Conservation (phyloP, 2,329 filamentous ascomycete species). For the Sclerotinia minor region DNA sequence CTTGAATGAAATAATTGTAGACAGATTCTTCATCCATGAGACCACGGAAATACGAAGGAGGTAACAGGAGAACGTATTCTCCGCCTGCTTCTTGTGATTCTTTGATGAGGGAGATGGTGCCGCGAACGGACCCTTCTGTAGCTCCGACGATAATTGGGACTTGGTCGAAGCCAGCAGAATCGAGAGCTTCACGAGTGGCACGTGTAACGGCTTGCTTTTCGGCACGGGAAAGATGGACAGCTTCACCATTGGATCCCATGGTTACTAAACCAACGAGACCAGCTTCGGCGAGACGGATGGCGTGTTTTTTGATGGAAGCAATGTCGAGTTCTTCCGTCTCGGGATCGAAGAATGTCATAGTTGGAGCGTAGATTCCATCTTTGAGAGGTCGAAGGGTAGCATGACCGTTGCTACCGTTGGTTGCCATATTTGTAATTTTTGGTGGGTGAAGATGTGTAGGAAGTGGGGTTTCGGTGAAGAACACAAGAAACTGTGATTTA, state of each 20-base stretch:
- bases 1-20: conserved; percentile 62
- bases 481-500: not conserved
- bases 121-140: conserved; percentile 77
- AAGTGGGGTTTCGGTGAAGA: not conserved
- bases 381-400: conserved; percentile 59
- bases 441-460: not conserved
- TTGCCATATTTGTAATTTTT: conserved; percentile 24
- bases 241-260: conserved; percentile 90
- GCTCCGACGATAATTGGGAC: conserved; percentile 82
- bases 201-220: conserved; percentile 75
- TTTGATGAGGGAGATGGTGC: conserved; percentile 73
- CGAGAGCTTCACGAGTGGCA: conserved; percentile 78
- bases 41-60: conserved; percentile 79
- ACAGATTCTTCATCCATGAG: conserved; percentile 72
- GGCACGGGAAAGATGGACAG: conserved; percentile 75
- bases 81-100: conserved; percentile 68
- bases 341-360: conserved; percentile 86
- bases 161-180: conserved; percentile 72
- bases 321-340: conserved; percentile 84
- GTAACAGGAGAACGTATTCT: conserved; percentile 77
- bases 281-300: conserved; percentile 71
- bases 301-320: conserved; percentile 75
- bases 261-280: conserved; percentile 80
- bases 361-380: conserved; percentile 83
- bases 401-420: conserved; percentile 22